Evolutionary conservation across 1,284 basidiomycete genomes (phyloP).

Genomic region (Rhodotorula sp.): DNA sequence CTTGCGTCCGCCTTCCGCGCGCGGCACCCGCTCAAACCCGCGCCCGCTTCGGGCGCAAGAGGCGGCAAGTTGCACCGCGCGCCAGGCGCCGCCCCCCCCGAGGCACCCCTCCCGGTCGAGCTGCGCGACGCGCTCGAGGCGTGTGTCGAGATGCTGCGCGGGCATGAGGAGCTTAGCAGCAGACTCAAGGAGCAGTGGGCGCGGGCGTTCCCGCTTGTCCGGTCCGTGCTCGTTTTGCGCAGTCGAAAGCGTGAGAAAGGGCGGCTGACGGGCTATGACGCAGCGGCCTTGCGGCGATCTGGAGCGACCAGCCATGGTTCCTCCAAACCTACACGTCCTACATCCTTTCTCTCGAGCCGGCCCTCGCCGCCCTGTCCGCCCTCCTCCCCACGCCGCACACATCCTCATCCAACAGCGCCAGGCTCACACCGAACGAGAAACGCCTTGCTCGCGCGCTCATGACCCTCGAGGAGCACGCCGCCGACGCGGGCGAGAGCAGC

Average conservation of each 20-base stretch:
- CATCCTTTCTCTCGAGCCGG: conserved; percentile 85
- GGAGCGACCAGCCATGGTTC: conserved; percentile 90
- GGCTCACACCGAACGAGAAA: conserved; percentile 55
- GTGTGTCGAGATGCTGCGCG: conserved; percentile 78
- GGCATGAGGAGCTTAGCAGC: conserved; percentile 78
- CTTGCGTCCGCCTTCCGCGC: conserved; percentile 8
- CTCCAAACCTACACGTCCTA: conserved; percentile 88
- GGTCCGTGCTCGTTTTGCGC: conserved; percentile 53
- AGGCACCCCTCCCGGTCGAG: conserved; percentile 71
- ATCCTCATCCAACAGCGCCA: conserved; percentile 59
- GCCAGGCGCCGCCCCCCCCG: background rate
- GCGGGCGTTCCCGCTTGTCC: conserved; percentile 66
- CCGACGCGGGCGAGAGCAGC: conserved; percentile 85
- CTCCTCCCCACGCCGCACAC: conserved; percentile 68
- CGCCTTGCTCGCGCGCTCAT: conserved; percentile 68
- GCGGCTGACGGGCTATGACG: accelerated
- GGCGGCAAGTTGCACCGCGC: conserved; percentile 6
- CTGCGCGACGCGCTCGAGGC: conserved; percentile 80
- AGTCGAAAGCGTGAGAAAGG: background rate
- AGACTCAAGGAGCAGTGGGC: conserved; percentile 56
- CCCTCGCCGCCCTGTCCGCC: conserved; percentile 80
- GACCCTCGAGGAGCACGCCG: conserved; percentile 73
- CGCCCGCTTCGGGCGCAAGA: background rate
- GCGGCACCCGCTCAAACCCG: conserved; percentile 8
- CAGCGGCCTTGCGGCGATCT: conserved; percentile 77